Conservation (phyloP, 257 asterid genomes). For the Solanum sparsipilum region DNA sequence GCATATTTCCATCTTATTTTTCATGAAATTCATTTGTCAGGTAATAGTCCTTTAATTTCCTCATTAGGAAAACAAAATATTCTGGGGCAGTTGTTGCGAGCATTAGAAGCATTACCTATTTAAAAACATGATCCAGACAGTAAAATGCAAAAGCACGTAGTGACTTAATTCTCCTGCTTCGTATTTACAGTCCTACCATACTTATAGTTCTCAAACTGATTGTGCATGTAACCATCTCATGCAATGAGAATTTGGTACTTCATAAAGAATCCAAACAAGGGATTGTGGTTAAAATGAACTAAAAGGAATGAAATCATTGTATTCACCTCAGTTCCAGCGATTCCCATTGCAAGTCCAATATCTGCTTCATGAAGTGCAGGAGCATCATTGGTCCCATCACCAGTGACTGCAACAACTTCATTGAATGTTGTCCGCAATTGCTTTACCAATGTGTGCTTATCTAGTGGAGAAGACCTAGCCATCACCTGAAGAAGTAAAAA, state of each 20-base stretch:
- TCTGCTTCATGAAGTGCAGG: conserved; percentile 26
- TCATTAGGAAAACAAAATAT: neutral
- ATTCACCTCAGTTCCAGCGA: conserved; percentile 22
- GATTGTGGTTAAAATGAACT: neutral
- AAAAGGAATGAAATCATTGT: neutral
- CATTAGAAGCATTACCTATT: neutral
- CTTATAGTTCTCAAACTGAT: neutral
- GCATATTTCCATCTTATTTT: neutral
- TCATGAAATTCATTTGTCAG: neutral
- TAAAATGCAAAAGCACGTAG: neutral
- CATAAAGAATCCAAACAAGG: neutral
- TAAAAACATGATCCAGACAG: neutral
- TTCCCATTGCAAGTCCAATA: conserved; percentile 30
- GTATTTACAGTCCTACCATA: neutral
- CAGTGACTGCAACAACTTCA: conserved; percentile 28
- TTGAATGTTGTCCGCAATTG: conserved; percentile 5
- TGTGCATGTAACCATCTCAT: neutral
- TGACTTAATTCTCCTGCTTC: neutral
- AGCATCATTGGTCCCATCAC: conserved; percentile 29
- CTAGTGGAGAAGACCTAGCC: conserved; percentile 11
- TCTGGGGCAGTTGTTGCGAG: neutral
- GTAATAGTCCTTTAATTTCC: neutral
- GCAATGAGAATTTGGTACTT: neutral
- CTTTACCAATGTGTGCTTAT: conserved; percentile 10
- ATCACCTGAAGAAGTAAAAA: conserved; percentile 5